Evolutionary conservation across 2,329 filamentous ascomycete species (phyloP).

Genomic region (Tolypocladium ovalisporum): DNA sequence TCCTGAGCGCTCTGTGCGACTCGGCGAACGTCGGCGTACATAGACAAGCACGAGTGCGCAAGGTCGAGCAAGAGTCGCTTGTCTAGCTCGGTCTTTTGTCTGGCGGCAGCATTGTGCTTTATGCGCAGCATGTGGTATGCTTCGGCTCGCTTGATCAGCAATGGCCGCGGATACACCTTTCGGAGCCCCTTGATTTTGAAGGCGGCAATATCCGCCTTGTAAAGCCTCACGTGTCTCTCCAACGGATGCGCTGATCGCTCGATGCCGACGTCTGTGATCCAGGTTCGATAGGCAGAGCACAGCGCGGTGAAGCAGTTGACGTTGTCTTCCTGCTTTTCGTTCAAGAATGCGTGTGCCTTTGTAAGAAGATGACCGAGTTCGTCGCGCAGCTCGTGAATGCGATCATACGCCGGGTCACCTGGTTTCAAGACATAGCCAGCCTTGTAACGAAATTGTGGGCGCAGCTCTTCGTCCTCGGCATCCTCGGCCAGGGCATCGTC

Average conservation of each 20-base stretch:
- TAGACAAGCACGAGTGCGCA: slow-evolving; percentile 77
- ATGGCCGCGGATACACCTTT: slow-evolving; percentile 82
- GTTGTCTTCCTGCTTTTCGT: slow-evolving; percentile 81
- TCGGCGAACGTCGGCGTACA: slow-evolving; percentile 91
- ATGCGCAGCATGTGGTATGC: slow-evolving; percentile 92
- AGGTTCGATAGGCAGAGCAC: slow-evolving; percentile 85
- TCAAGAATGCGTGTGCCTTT: slow-evolving; percentile 74
- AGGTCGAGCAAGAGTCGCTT: slow-evolving; percentile 76
- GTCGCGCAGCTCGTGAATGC: slow-evolving; percentile 72
- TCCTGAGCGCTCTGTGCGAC: slow-evolving; percentile 88
- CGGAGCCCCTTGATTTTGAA: slow-evolving; percentile 91
- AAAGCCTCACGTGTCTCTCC: slow-evolving; percentile 74
- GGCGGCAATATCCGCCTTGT: slow-evolving; percentile 76
- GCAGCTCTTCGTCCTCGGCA: slow-evolving; percentile 69
- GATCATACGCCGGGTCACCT: slow-evolving; percentile 49
- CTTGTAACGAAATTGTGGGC: slow-evolving; percentile 79
- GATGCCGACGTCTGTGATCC: slow-evolving; percentile 96
- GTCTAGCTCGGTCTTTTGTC: slow-evolving; percentile 84
- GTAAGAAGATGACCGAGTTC: slow-evolving; percentile 72
- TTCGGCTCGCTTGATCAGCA: slow-evolving; percentile 87
- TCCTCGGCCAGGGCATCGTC: slow-evolving; percentile 50
- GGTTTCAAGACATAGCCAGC: slow-evolving; percentile 69
- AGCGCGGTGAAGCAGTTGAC: slow-evolving; percentile 89
- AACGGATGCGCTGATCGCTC: slow-evolving; percentile 90
- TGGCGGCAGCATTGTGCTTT: slow-evolving; percentile 81